phyloP scores from a whole-genome alignment of 352 stramenopile species.

The Globisporangium rhizosaccharum region DNA sequence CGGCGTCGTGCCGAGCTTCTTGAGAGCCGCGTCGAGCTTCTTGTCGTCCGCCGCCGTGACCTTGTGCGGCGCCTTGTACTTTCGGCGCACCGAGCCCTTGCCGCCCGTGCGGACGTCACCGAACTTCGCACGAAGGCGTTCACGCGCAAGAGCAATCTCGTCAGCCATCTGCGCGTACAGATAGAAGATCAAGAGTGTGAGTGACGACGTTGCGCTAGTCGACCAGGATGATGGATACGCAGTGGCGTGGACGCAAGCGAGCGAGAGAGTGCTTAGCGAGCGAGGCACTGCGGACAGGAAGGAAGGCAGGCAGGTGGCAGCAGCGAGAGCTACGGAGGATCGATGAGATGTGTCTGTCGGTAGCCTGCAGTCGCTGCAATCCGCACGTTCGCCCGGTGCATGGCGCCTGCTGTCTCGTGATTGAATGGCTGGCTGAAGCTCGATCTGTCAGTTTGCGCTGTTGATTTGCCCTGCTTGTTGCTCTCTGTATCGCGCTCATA shows the following conservation, averaged over 20 bases:
- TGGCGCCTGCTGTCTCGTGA: too few species aligned
- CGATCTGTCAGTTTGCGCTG: too few species aligned
- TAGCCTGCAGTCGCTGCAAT: not conserved
- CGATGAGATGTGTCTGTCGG: too few species aligned
- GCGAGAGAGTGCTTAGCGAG: not conserved
- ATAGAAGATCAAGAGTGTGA: too few species aligned
- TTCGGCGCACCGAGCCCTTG: slow-evolving; percentile 94
- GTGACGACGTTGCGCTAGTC: not conserved
- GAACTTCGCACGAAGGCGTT: slow-evolving; percentile 84
- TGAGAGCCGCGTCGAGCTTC: slow-evolving; percentile 95
- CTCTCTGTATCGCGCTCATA: too few species aligned
- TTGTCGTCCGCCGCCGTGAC: slow-evolving; percentile 94
- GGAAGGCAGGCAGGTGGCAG: not conserved
- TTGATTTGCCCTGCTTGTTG: too few species aligned
- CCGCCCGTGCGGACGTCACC: slow-evolving; percentile 91
- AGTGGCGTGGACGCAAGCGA: too few species aligned
- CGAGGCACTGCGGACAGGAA: not conserved
- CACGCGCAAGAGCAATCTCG: slow-evolving; percentile 86
- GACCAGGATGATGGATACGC: too few species aligned
- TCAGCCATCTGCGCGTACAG: slow-evolving; percentile 55
- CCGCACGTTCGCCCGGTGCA: too few species aligned
- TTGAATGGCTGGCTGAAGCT: too few species aligned
- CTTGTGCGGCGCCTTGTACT: slow-evolving; percentile 94
- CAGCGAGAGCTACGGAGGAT: not conserved
- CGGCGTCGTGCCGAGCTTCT: slow-evolving; percentile 97